Evolutionary conservation across 2,329 filamentous ascomycete genomes (phyloP).

Genomic region (Coniochaeta pulveracea): DNA sequence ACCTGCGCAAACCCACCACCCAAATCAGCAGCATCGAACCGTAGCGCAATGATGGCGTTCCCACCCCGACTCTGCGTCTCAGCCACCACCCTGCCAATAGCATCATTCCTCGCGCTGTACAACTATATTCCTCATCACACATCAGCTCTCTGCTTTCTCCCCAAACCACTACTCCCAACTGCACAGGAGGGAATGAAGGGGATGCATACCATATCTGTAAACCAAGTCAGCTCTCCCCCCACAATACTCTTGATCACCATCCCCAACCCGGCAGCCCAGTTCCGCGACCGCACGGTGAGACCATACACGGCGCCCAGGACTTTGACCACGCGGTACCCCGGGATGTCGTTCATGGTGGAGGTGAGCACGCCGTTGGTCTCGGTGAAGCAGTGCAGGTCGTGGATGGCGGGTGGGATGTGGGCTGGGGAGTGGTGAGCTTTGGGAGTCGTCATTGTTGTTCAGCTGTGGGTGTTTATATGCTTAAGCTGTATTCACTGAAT

Average conservation of each 20-base stretch:
- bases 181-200: not conserved
- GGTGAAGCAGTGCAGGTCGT: constrained; percentile 44
- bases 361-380: constrained; percentile 52
- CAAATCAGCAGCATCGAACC: constrained; percentile 45
- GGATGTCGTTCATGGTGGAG: constrained; percentile 52
- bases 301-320: constrained; percentile 43
- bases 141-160: not conserved
- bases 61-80: constrained; percentile 46
- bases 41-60: constrained; percentile 47
- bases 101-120: constrained; percentile 46
- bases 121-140: constrained; percentile 19
- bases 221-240: constrained; percentile 48
- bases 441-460: not conserved
- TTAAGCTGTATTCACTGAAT: not conserved
- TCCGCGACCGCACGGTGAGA: constrained; percentile 33
- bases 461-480: not conserved
- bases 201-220: constrained; percentile 37
- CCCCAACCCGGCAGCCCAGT: constrained; percentile 42
- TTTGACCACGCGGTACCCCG: constrained; percentile 45
- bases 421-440: constrained; percentile 1
- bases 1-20: constrained; percentile 42
- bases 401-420: constrained; percentile 13
- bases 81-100: constrained; percentile 40
- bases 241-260: constrained; percentile 45
- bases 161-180: not conserved